phyloP scores from a whole-genome alignment of 2,329 filamentous ascomycete species.

The Fusarium irregulare region DNA sequence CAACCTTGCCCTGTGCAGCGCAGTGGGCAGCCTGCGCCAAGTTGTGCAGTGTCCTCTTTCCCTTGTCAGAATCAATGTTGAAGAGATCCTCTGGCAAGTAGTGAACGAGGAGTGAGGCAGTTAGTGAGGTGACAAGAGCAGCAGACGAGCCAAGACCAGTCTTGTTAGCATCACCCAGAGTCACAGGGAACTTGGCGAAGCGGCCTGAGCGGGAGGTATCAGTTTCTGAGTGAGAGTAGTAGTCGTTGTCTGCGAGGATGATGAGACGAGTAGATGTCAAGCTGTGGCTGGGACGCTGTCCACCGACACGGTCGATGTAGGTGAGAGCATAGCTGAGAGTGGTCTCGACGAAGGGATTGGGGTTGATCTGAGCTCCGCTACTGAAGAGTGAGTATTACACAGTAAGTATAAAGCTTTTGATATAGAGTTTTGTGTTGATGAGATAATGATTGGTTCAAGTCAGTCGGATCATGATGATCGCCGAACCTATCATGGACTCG shows the following conservation, averaged over 20 bases:
- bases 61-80: slow-evolving; percentile 64
- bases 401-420: neutral
- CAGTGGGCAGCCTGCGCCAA: slow-evolving; percentile 94
- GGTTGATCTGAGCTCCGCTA: slow-evolving; percentile 59
- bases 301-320: slow-evolving; percentile 70
- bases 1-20: slow-evolving; percentile 95
- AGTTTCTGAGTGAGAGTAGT: slow-evolving; percentile 78
- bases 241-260: slow-evolving; percentile 94
- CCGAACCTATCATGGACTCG: slow-evolving; percentile 11
- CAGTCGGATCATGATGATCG: slow-evolving; percentile 3
- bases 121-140: slow-evolving; percentile 89
- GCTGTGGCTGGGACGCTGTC: slow-evolving; percentile 54
- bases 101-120: slow-evolving; percentile 79
- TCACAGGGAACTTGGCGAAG: slow-evolving; percentile 83
- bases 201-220: slow-evolving; percentile 53
- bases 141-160: slow-evolving; percentile 96
- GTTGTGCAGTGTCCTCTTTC: slow-evolving; percentile 81
- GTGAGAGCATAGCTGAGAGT: slow-evolving; percentile 88
- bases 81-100: slow-evolving; percentile 72
- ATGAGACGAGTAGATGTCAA: slow-evolving; percentile 80
- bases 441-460: neutral
- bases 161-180: slow-evolving; percentile 85
- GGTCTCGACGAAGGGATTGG: slow-evolving; percentile 92
- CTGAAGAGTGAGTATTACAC: slow-evolving; percentile 33
- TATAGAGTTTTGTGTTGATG: neutral